phyloP scores from a whole-genome alignment of 768 basidiomycete species.

The Trametes punicea region DNA sequence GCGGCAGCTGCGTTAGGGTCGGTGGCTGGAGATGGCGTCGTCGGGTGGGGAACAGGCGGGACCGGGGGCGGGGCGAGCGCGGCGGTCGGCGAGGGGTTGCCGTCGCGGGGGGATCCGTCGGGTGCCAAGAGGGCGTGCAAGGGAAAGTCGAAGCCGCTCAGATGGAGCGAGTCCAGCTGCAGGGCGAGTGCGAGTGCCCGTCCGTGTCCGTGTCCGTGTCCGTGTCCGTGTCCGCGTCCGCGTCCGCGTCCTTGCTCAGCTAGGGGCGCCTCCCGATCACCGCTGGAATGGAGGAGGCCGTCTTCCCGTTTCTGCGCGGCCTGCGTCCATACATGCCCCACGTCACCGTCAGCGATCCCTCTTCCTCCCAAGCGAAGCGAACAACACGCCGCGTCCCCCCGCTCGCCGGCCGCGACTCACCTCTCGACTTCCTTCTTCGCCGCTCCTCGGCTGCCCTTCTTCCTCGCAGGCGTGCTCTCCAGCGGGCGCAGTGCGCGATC shows the following conservation, averaged over 20 bases:
- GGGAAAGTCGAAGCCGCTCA: slow-evolving; percentile 18
- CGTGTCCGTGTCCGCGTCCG: no score
- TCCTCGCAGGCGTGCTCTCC: neutral
- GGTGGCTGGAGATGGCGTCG: neutral
- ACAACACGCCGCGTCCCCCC: neutral
- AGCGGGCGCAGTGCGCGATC: no score
- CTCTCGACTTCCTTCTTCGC: neutral
- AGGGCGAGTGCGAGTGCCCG: neutral
- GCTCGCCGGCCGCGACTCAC: neutral
- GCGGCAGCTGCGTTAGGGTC: no score
- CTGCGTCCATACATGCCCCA: neutral
- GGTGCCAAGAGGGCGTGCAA: slow-evolving; percentile 10
- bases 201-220: no score
- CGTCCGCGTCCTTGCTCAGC: no score
- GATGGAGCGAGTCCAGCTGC: slow-evolving; percentile 17
- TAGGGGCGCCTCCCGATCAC: no score
- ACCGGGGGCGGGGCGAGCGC: neutral
- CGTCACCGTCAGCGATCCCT: slow-evolving; percentile 1
- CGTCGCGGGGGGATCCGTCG: neutral
- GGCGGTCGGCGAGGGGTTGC: neutral
- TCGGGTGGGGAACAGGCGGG: neutral
- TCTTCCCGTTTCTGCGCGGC: neutral
- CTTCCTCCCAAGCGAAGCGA: neutral
- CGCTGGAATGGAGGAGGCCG: slow-evolving; percentile 3
- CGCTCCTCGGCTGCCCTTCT: neutral